These are phyloP conservation scores for Didymella keratinophila DNA, from an alignment of 2,329 filamentous ascomycete species.

Conservation along the genomic window DNA sequence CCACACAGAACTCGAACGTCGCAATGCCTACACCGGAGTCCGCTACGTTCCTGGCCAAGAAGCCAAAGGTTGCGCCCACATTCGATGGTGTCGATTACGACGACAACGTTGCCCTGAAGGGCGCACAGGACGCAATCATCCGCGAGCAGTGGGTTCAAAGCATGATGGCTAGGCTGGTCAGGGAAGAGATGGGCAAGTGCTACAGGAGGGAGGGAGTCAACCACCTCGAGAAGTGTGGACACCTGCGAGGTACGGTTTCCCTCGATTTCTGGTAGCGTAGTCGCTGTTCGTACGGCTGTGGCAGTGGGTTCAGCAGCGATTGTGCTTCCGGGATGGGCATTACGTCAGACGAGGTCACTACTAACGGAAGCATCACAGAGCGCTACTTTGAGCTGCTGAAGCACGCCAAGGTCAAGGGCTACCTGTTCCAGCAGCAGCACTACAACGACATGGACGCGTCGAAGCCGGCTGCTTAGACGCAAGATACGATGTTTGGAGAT, in stretches of 20 bases:
- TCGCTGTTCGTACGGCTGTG: neutral
- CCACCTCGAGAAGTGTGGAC: constrained; percentile 86
- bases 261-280: neutral
- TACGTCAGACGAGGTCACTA: neutral
- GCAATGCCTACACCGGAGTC: constrained; percentile 86
- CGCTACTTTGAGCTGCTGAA: constrained; percentile 81
- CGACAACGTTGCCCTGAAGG: constrained; percentile 80
- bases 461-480: constrained; percentile 15
- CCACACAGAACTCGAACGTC: constrained; percentile 23
- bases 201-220: constrained; percentile 86
- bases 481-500: neutral
- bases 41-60: constrained; percentile 80
- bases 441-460: constrained; percentile 58
- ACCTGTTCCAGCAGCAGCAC: constrained; percentile 81
- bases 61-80: constrained; percentile 80
- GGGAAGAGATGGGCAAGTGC: constrained; percentile 85
- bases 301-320: neutral
- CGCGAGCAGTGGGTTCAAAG: constrained; percentile 88
- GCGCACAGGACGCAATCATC: constrained; percentile 81
- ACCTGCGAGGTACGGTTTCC: constrained; percentile 73
- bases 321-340: neutral
- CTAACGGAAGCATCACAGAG: constrained; percentile 61
- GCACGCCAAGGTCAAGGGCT: constrained; percentile 78
- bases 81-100: constrained; percentile 90
- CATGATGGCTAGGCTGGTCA: constrained; percentile 86